Evolutionary conservation across 2,329 filamentous ascomycete genomes (phyloP).

Genomic region (Endothia cerciana): DNA sequence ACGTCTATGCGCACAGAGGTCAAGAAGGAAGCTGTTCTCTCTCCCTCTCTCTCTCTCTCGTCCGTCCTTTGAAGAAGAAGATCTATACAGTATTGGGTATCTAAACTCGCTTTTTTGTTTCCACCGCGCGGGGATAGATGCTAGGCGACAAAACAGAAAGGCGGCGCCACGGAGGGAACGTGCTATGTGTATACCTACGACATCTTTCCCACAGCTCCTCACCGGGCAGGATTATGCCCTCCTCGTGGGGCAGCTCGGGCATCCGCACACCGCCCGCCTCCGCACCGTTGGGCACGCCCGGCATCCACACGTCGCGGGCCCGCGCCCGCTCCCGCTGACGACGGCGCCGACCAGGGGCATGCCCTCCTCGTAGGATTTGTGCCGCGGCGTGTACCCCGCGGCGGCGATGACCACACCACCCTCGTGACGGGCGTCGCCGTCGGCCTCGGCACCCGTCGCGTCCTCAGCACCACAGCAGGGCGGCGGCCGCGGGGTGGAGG

Average conservation of each 20-base stretch:
- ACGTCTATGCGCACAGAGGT: background rate
- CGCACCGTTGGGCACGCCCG: conserved; percentile 16
- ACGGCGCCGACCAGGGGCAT: background rate
- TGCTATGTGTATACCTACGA: too few relatives aligned
- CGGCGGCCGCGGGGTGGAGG: background rate
- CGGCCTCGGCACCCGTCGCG: background rate
- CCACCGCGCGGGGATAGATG: too few relatives aligned
- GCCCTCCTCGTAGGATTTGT: too few relatives aligned
- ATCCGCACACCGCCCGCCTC: conserved; percentile 22
- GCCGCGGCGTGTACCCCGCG: conserved; percentile 7
- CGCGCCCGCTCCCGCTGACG: conserved; percentile 6
- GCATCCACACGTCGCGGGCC: conserved; percentile 14
- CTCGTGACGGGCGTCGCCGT: background rate
- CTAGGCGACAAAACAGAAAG: too few relatives aligned
- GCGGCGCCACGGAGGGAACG: too few relatives aligned
- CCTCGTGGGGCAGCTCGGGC: conserved; percentile 16
- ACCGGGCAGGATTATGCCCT: background rate
- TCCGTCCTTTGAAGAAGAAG: too few relatives aligned
- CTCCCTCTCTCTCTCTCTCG: too few relatives aligned
- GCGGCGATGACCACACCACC: conserved; percentile 14
- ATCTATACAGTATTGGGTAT: conserved; percentile 9
- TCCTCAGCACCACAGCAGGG: conserved; percentile 3
- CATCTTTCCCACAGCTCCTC: too few relatives aligned
- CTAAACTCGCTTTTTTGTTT: background rate
- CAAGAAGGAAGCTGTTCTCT: too few relatives aligned